phyloP scores from a whole-genome alignment of 2,329 filamentous ascomycete species.

The Colletotrichum graminicola region DNA sequence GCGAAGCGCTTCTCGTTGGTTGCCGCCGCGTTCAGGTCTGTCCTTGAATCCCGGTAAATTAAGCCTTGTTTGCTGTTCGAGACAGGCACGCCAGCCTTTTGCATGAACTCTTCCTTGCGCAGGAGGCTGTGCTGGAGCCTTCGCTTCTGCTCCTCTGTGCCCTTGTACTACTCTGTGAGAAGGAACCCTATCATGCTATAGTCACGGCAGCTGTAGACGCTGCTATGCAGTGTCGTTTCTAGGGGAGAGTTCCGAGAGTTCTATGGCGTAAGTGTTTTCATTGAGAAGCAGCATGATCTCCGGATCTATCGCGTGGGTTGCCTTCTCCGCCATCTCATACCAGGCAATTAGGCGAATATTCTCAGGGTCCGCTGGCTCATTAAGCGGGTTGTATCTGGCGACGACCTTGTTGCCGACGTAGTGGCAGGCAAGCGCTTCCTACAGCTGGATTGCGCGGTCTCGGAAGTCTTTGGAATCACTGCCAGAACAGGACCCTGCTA shows the following conservation, averaged over 20 bases:
- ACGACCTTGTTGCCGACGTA: slow-evolving; percentile 58
- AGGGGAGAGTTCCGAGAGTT: slow-evolving; percentile 57
- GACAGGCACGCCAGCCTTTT: slow-evolving; percentile 54
- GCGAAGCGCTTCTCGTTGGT: slow-evolving; percentile 57
- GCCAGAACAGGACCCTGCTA: slow-evolving; percentile 53
- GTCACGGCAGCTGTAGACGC: slow-evolving; percentile 66
- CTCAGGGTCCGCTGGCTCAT: slow-evolving; percentile 43
- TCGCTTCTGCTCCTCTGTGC: slow-evolving; percentile 56
- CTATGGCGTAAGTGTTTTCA: slow-evolving; percentile 63
- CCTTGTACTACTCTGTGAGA: slow-evolving; percentile 52
- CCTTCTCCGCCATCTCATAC: no score
- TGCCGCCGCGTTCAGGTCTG: slow-evolving; percentile 52
- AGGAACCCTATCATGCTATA: slow-evolving; percentile 66
- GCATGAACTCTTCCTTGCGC: slow-evolving; percentile 60
- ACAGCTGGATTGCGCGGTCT: slow-evolving; percentile 59
- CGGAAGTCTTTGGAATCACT: slow-evolving; percentile 62
- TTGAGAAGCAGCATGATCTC: slow-evolving; percentile 60
- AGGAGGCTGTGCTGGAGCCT: slow-evolving; percentile 56
- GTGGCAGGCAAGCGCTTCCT: slow-evolving; percentile 56
- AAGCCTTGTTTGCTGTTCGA: slow-evolving; percentile 67
- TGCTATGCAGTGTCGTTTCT: slow-evolving; percentile 57
- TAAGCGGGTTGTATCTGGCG: slow-evolving; percentile 55
- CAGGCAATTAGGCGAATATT: slow-evolving; percentile 53
- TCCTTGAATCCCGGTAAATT: slow-evolving; percentile 57
- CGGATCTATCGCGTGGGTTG: no score